Base-by-base conservation (phyloP, 2,329 filamentous ascomycete species). In the Diaporthe sp. region DNA sequence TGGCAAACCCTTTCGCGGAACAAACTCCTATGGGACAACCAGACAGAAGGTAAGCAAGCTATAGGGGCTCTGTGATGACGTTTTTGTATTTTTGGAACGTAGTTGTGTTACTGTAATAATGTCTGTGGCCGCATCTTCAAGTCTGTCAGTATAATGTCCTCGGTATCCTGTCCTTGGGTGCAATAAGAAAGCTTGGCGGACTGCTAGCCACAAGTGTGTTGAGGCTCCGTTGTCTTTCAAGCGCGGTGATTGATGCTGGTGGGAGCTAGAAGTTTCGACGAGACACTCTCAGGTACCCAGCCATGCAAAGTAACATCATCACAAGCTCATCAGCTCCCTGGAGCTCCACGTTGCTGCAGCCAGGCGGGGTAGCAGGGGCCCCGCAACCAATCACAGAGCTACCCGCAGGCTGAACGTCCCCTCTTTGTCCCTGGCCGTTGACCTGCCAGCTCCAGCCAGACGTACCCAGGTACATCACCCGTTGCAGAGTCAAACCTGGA, bases 251-350 rank as follows among this genome's bases (percentile, higher is more conserved):
- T 35, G 30, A 50, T 35, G 27, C 61, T 66, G 42, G 61, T n/a
- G 27, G 19, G 30, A 51, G 61, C 61, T 66, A 51, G 44, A 66
- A 66, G 63, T 51, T 66, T 66, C 63, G 44, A 66, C 22, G 19
- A 17, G 19, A 19, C 4, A 27, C 8, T 27, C n/a, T 27, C 47
- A 66, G 22, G 63, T 51, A 51, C 63, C 61, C 44, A 12, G 44
- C 44, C 30, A 51, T 66, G 63, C 63, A 66, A 51, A 66, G 63
- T 66, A 66, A 66, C 63, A 66, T 66, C 61, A 66, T 66, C 63
- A 39, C 63, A 66, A 66, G 63, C 63, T 66, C 22, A 37, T 27
- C 19, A 66, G 61, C 61, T 50, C 27, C 59, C n/a, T 19, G 44
- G 22, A 50, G 61, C 61, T 35, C 63, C 63, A 53, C 39, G 10